Evolutionary conservation across 2,329 filamentous ascomycete species (phyloP).

Genomic region (Lachnellula occidentalis): DNA sequence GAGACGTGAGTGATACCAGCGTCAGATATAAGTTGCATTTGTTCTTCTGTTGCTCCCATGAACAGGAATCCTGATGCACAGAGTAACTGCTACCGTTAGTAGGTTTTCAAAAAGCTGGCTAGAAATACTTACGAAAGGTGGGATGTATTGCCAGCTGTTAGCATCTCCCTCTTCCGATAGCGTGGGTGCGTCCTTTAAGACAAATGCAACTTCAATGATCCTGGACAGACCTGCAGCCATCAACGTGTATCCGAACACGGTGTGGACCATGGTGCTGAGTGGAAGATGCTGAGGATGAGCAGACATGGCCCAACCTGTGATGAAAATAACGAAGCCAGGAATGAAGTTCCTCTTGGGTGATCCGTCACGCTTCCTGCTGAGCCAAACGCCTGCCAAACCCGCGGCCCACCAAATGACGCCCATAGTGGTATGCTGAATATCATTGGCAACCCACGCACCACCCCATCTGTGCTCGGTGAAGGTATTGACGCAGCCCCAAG

Average conservation of each 20-base stretch:
- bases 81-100: slow-evolving; percentile 57
- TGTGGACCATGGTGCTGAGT: slow-evolving; percentile 82
- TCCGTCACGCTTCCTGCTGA: slow-evolving; percentile 78
- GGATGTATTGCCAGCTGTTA: slow-evolving; percentile 68
- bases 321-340: slow-evolving; percentile 80
- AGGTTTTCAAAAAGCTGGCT: slow-evolving; percentile 3
- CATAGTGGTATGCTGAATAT: slow-evolving; percentile 98
- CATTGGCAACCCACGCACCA: slow-evolving; percentile 79
- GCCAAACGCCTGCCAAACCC: slow-evolving; percentile 85
- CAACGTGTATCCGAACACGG: slow-evolving; percentile 87
- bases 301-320: slow-evolving; percentile 96
- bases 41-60: slow-evolving; percentile 96
- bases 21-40: slow-evolving; percentile 72
- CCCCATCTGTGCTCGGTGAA: slow-evolving; percentile 98
- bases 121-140: slow-evolving; percentile 57
- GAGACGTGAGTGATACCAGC: slow-evolving; percentile 81
- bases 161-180: slow-evolving; percentile 63
- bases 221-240: slow-evolving; percentile 83
- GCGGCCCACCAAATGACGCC: slow-evolving; percentile 98
- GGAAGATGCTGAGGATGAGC: slow-evolving; percentile 79
- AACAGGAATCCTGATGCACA: slow-evolving; percentile 93
- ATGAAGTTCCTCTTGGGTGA: slow-evolving; percentile 88
- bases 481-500: slow-evolving; percentile 96
- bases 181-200: slow-evolving; percentile 67
- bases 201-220: slow-evolving; percentile 86